Percentiles rank a stretch among this genome's conserved stretches.
Evolutionary conservation across 106 monocot species (phyloP).

Genomic region (Amphibolis antarctica): DNA sequence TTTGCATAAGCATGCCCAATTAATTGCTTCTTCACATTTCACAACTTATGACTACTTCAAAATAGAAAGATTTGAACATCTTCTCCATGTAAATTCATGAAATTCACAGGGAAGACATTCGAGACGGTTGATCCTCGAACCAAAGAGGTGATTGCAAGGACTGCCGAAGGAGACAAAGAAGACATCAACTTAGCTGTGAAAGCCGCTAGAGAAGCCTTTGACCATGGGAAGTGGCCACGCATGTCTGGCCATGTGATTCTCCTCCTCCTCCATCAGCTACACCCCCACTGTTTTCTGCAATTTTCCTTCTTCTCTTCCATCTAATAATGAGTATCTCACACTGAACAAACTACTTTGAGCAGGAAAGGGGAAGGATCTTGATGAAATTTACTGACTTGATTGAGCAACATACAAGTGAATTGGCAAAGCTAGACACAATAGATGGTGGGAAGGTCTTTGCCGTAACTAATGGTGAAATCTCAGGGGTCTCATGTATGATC

Average conservation of each 20-base stretch:
- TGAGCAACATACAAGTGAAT: slow-evolving; percentile 22
- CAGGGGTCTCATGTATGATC: neutral
- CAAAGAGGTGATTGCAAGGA: slow-evolving; percentile 32
- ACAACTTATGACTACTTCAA: too few relatives aligned
- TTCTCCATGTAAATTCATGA: too few relatives aligned
- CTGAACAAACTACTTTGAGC: neutral
- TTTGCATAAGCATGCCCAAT: too few relatives aligned
- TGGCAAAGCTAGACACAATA: slow-evolving; percentile 14
- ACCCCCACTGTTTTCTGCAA: neutral
- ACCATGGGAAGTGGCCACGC: slow-evolving; percentile 45
- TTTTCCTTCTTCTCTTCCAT: neutral
- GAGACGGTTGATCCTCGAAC: slow-evolving; percentile 57
- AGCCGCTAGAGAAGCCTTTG: slow-evolving; percentile 39
- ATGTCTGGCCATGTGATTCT: slow-evolving; percentile 32
- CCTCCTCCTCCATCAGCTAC: neutral
- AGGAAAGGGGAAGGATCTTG: slow-evolving; percentile 26
- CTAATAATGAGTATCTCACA: neutral
- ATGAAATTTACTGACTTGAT: slow-evolving; percentile 21
- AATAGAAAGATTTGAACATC: too few relatives aligned
- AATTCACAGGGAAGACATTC: slow-evolving; percentile 42
- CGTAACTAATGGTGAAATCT: neutral
- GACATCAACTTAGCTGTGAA: slow-evolving; percentile 43
- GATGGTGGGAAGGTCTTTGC: slow-evolving; percentile 21
- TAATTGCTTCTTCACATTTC: too few relatives aligned
- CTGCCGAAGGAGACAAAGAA: slow-evolving; percentile 41